These are phyloP conservation scores for Paspalum vaginatum DNA, from an alignment of 176 grass and related monocot genomes.

Conservation along the genomic window DNA sequence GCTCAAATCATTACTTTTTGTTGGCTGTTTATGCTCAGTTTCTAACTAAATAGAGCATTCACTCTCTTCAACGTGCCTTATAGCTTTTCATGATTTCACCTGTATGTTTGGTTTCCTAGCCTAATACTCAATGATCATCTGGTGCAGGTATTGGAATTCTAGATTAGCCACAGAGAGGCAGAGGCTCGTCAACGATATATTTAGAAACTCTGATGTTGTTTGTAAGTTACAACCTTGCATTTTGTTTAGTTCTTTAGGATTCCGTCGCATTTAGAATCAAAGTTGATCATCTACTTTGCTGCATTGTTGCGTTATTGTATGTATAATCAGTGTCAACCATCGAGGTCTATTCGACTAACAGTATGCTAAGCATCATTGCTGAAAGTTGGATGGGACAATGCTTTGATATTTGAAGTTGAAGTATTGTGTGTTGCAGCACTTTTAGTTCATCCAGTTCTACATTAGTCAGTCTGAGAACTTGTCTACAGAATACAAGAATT, in stretches of 20 bases:
- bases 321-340: neutral
- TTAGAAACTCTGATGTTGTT: conserved; percentile 75
- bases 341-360: neutral
- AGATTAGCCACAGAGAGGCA: conserved; percentile 81
- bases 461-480: neutral
- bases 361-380: neutral
- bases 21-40: neutral
- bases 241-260: neutral
- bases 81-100: neutral
- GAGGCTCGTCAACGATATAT: conserved; percentile 66
- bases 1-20: conserved; percentile 11
- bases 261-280: conserved; percentile 18
- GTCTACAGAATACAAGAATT: neutral
- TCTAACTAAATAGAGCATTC: neutral
- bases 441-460: neutral
- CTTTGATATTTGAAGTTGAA: conserved; percentile 30
- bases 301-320: neutral
- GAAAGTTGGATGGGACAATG: conserved; percentile 7
- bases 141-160: conserved; percentile 93
- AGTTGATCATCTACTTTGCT: neutral
- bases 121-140: conserved; percentile 28
- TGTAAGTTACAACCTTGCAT: conserved; percentile 61
- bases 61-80: neutral
- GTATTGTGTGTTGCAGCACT: neutral
- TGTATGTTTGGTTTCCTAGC: conserved; percentile 30